Base-by-base conservation (phyloP, 257 asterid genomes). In the Osmanthus fragrans region DNA sequence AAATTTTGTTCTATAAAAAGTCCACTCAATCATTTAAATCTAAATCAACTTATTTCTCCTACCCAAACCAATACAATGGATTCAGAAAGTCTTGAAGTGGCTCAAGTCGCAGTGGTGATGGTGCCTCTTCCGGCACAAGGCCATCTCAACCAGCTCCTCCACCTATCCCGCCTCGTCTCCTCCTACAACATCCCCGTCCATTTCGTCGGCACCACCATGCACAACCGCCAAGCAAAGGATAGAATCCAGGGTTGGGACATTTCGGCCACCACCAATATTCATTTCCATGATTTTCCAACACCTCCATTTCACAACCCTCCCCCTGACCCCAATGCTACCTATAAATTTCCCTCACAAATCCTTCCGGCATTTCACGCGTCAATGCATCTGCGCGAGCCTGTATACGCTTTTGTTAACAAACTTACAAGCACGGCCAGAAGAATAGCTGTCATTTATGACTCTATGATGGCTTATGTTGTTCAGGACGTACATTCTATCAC, bases 121-220 rank as follows among this genome's bases (percentile, higher is more conserved):
- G 88, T 86, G 69, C 91, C 91, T 0, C 76, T 85, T 3, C 81
- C 88, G 25, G 87, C 85, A 16, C 90, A 86, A 32, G 86, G 90
- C 80, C 92, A 88, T 79, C 90, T 84, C 75, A 85, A 88, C 80
- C 87, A 84, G 71, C 85, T 86, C 47, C 85, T 85, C 47, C 83
- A 87, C 71, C 80, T 87, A 80, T 60, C 89, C 80, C 80, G 67
- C 80, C 80, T 80, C 81, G 3, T 82, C 76, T 58, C 88, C 78
- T 58, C 79, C 82, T 19, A 79, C 80, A 18, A 7, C 77, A 30
- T 86, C 27, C 82, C 83, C 1, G 84, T 82, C 64, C 68, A 78
- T 69, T 86, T 70, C 70, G 80, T 79, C 49, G 77, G 80, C 84
- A 40, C 86, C 78, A 36, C 86, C 78, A 76, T 80, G 29, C 92